Evolutionary conservation across 305 asterid genomes (phyloP).

Genomic region (Solanum hybrid): DNA sequence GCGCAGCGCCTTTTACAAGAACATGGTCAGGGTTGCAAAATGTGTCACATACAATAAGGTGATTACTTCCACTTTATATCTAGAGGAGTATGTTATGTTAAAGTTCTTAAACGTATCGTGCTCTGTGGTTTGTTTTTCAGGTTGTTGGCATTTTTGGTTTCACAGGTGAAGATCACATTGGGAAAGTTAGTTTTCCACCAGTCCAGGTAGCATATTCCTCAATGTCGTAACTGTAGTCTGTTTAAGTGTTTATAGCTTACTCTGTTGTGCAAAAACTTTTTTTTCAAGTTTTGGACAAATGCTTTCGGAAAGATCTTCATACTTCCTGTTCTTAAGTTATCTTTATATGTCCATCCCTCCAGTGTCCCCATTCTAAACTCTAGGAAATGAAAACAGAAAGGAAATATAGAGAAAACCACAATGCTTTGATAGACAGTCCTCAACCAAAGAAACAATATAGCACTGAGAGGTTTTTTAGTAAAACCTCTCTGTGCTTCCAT

Average conservation of each 20-base stretch:
- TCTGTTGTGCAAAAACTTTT: neutral
- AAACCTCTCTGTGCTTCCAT: neutral
- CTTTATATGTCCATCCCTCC: neutral
- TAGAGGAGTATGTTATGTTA: neutral
- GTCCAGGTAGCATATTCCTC: conserved; percentile 48
- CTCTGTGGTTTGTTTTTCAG: conserved; percentile 28
- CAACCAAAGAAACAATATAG: neutral
- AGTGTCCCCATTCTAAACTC: neutral
- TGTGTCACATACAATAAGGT: conserved; percentile 96
- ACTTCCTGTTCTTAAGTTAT: neutral
- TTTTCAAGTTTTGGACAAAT: neutral
- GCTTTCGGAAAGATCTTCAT: neutral
- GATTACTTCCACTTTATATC: neutral
- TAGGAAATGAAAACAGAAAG: neutral
- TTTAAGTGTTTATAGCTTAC: neutral
- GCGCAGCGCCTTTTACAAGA: conserved; percentile 76
- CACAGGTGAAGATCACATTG: conserved; percentile 92
- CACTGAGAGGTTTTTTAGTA: neutral
- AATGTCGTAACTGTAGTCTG: neutral
- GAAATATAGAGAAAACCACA: neutral
- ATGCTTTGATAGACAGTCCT: neutral
- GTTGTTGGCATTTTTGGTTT: conserved; percentile 89
- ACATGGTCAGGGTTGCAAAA: conserved; percentile 71
- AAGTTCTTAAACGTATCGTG: conserved; percentile 1
- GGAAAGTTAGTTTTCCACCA: conserved; percentile 86